These are phyloP conservation scores for Tillandsia fasciculata DNA, from an alignment of 176 grass and related monocot species.

Conservation along the genomic window DNA sequence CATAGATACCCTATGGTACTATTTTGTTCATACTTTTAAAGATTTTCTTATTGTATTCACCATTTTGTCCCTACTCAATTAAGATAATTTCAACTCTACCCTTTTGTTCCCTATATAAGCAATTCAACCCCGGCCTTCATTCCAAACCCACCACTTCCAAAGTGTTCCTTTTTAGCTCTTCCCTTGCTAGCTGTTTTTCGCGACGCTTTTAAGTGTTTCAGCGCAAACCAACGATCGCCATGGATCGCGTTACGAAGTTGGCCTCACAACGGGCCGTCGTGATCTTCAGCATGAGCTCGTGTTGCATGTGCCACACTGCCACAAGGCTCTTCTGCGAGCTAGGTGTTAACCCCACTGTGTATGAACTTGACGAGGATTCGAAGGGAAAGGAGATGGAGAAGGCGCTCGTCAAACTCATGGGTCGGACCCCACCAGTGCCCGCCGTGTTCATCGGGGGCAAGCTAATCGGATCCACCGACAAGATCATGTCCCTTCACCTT, in stretches of 20 bases:
- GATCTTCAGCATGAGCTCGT: constrained; percentile 72
- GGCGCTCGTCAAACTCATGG: constrained; percentile 24
- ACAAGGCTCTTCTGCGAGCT: constrained; percentile 37
- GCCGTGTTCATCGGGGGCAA: constrained; percentile 49
- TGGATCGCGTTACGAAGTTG: constrained; percentile 55
- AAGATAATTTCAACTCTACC: not conserved
- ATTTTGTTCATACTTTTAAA: no score
- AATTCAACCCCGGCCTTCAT: constrained; percentile 1
- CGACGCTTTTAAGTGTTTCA: not conserved
- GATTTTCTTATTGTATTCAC: no score
- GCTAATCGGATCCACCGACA: constrained; percentile 36
- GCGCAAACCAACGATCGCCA: not conserved
- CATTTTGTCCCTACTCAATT: not conserved
- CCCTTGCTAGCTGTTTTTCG: not conserved
- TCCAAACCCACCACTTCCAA: constrained; percentile 3
- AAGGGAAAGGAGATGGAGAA: constrained; percentile 30
- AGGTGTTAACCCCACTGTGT: constrained; percentile 32
- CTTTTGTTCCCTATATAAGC: constrained; percentile 32
- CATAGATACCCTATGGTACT: no score
- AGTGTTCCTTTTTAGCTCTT: not conserved
- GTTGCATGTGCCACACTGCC: constrained; percentile 79
- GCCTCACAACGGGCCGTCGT: constrained; percentile 62
- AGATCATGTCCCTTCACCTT: constrained; percentile 44
- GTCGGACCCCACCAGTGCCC: constrained; percentile 22
- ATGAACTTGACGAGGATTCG: constrained; percentile 44